Base-by-base conservation (phyloP, 164 flowering plant genomes). In the Berberis vulgaris region DNA sequence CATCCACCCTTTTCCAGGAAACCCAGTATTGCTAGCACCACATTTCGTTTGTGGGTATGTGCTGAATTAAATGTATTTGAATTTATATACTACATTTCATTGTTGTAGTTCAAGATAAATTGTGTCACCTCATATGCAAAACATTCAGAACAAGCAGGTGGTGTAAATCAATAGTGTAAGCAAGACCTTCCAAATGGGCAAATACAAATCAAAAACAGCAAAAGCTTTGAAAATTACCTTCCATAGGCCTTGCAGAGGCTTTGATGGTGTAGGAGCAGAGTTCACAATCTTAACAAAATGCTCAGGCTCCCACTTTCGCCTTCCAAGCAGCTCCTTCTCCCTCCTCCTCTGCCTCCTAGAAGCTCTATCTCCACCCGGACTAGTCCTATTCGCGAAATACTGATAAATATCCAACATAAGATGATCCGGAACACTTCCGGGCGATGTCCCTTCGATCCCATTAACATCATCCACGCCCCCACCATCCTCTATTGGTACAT, bases 161-260 rank as follows among this genome's bases (percentile, higher is more conserved):
- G n/a, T n/a, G n/a, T 3, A 4, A 7, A 52, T 52, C 4, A 12
- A 52, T 26, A 52, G 2, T 11, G n/a, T 10, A 52, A 10, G 11
- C n/a, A 52, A 52, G n/a, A 10, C n/a, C 54, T 7, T 40, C 2
- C 43, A 49, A 3, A 43, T 10, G 42, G 45, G 12, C 1, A 3
- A 45, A 6, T 38, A 5, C 7, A 13, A 41, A 11, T 49, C 6
- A 13, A 50, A 0, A 42, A 3, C 45, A 13, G 47, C 2, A 57
- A 56, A 7, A 53, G 44, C 38, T 41, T 8, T 26, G 43, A 49
- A 10, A 26, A 65, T 11, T 66, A 93, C 97, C 97, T 88, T 93
- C 98, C 96, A 90, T 1, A 88, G 77, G 45, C 98, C 98, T 75
- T 93, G 97, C 77, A 93, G 71, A 52, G 98, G 98, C 45, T 83